These are phyloP conservation scores for Penicillium goetzii DNA, from an alignment of 495 filamentous ascomycete species.

Conservation along the genomic window DNA sequence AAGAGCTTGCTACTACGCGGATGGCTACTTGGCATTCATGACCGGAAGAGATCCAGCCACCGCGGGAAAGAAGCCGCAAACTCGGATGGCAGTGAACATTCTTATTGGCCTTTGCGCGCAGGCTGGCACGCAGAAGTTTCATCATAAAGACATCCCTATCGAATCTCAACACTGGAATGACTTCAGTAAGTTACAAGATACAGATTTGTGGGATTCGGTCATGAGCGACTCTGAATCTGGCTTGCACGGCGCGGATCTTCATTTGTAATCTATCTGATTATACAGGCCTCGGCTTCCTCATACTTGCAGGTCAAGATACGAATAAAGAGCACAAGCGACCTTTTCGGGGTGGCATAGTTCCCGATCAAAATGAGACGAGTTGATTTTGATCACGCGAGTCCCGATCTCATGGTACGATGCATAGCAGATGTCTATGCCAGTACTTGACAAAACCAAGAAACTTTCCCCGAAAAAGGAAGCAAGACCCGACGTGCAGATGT, in stretches of 20 bases:
- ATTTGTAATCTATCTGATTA: neutral
- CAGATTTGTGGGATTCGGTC: neutral
- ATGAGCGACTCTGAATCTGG: neutral
- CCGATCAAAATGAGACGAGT: no score
- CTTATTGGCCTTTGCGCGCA: neutral
- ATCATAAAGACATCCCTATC: neutral
- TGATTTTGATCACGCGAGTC: no score
- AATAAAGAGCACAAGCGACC: no score
- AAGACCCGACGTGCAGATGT: no score
- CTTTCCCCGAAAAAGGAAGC: no score
- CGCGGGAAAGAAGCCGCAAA: neutral
- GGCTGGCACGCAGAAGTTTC: neutral
- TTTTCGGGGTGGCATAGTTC: no score
- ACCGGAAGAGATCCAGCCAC: neutral
- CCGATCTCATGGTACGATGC: no score
- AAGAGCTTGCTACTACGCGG: slow-evolving; percentile 6
- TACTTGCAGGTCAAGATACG: no score
- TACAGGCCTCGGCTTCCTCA: neutral
- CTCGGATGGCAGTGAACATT: neutral
- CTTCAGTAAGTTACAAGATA: neutral
- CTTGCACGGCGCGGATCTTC: neutral
- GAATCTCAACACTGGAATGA: neutral
- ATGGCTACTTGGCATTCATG: slow-evolving; percentile 5
- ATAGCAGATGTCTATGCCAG: no score
- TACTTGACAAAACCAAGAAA: no score